Base-by-base conservation (phyloP, 2,329 filamentous ascomycete species). In the Gyromitra esculenta region DNA sequence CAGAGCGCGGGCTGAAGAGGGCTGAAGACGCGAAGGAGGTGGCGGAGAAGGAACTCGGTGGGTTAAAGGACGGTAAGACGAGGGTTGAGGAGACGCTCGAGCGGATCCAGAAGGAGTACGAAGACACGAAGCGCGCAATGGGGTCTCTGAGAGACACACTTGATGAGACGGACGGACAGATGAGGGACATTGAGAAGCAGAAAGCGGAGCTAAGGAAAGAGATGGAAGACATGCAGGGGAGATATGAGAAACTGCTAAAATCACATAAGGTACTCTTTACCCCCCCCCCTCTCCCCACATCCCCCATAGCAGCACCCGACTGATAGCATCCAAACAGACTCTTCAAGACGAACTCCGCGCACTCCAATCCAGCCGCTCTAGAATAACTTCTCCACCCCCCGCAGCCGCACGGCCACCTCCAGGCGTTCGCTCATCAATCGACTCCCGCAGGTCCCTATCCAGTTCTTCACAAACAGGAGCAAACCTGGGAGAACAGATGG, bases 161-260 rank as follows among this genome's bases (percentile, higher is more conserved):
- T 0, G 94, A 98, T 80, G 92, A 93, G 62, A 95, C 92, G 45
- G 96, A 99, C 84, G 90, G 88, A 82, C 92, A 97, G 83, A 89
- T 92, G 0, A 88, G 90, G 39, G 92, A 96, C n/a, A 86, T 92
- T 4, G 94, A 97, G 83, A 92, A 90, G 84, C 92, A 97, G 82
- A 92, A 91, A 79, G 85, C 86, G 0, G 94, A 97, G 76, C 85
- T 97, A 65, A 88, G 92, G 59, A 89, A 89, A 54, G 87, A 91
- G 41, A 87, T 96, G 1, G 93, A 97, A 80, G 94, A 97, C 79
- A 89, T 90, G 37, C 91, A 91, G 79, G 86, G 87, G 71, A 89
- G 92, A 11, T 89, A 95, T 77, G 94, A 97, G 82, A 95, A 93
- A 85, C 83, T 94, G 2, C 89, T 91, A 79, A 93, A 91, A 83